Percentiles rank a stretch among this genome's conserved stretches.
Conservation (phyloP, 2,329 filamentous ascomycete genomes). For the Lachnellula suecica region DNA sequence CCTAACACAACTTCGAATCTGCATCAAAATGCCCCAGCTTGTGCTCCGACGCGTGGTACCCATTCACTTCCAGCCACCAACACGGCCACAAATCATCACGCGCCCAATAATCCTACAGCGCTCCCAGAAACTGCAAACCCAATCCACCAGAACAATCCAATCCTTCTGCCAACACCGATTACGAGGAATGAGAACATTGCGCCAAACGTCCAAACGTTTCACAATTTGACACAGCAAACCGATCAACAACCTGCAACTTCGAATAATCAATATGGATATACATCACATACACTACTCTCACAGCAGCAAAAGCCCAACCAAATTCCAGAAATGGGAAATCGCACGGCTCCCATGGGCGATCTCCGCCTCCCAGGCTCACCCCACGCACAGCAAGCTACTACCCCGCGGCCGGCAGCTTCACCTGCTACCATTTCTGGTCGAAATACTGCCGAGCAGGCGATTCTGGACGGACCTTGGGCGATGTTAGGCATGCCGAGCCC, state of each 20-base stretch:
- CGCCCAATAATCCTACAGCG: too few relatives aligned
- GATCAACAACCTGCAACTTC: not conserved
- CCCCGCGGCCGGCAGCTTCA: not conserved
- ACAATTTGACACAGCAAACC: not conserved
- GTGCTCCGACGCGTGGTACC: too few relatives aligned
- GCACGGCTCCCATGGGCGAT: not conserved
- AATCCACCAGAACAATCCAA: too few relatives aligned
- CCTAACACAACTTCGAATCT: too few relatives aligned
- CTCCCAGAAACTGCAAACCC: too few relatives aligned
- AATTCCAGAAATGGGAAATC: not conserved
- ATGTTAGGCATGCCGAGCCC: not conserved
- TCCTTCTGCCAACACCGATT: not conserved
- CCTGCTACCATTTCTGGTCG: not conserved
- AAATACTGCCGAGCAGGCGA: not conserved
- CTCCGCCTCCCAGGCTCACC: too few relatives aligned
- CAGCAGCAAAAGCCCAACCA: not conserved
- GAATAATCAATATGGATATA: not conserved
- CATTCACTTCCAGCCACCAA: too few relatives aligned
- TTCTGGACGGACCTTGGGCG: not conserved
- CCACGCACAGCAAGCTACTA: not conserved
- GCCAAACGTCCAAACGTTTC: not conserved
- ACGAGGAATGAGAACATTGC: not conserved
- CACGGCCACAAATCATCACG: too few relatives aligned
- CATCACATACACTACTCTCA: not conserved
- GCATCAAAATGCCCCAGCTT: too few relatives aligned